Percentiles rank a stretch among this genome's conserved stretches.
phyloP scores from a whole-genome alignment of 1,284 basidiomycete genomes.

The Takashimella tepidaria region DNA sequence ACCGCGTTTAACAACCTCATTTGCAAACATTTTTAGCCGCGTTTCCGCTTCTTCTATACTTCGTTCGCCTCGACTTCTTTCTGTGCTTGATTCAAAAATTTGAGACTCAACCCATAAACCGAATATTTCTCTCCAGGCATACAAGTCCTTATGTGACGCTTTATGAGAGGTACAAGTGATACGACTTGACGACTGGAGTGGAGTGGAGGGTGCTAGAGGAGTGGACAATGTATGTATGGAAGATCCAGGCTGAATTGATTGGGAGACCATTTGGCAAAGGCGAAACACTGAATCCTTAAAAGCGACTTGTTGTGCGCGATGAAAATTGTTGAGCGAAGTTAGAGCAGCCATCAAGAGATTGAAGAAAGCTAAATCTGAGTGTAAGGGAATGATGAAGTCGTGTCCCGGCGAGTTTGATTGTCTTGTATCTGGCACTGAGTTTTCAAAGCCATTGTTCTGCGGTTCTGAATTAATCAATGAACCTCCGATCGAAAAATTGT shows the following conservation, averaged over 20 bases:
- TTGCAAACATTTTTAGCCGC: conserved; percentile 65
- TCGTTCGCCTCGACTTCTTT: conserved; percentile 68
- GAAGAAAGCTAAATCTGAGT: conserved; percentile 77
- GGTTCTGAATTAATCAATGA: conserved; percentile 11
- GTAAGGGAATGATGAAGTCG: conserved; percentile 74
- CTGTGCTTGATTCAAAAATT: conserved; percentile 76
- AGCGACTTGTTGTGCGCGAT: conserved; percentile 57
- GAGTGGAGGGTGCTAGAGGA: conserved; percentile 52
- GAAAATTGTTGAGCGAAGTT: conserved; percentile 62
- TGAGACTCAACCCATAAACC: conserved; percentile 79
- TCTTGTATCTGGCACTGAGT: conserved; percentile 4
- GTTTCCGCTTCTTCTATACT: conserved; percentile 67
- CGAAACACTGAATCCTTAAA: conserved; percentile 61
- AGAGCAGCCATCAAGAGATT: conserved; percentile 68
- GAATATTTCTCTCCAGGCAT: conserved; percentile 88
- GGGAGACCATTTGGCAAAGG: conserved; percentile 60
- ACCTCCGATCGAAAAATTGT: conserved; percentile 32
- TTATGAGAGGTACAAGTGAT: conserved; percentile 1
- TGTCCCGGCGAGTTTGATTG: conserved; percentile 20
- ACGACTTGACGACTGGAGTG: conserved; percentile 27
- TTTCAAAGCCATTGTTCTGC: background rate
- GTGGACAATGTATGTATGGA: conserved; percentile 20
- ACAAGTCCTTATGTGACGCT: conserved; percentile 59
- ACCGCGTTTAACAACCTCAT: conserved; percentile 60
- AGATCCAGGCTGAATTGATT: conserved; percentile 55